phyloP scores from a whole-genome alignment of 2,329 filamentous ascomycete genomes.

The Fusarium sp. region DNA sequence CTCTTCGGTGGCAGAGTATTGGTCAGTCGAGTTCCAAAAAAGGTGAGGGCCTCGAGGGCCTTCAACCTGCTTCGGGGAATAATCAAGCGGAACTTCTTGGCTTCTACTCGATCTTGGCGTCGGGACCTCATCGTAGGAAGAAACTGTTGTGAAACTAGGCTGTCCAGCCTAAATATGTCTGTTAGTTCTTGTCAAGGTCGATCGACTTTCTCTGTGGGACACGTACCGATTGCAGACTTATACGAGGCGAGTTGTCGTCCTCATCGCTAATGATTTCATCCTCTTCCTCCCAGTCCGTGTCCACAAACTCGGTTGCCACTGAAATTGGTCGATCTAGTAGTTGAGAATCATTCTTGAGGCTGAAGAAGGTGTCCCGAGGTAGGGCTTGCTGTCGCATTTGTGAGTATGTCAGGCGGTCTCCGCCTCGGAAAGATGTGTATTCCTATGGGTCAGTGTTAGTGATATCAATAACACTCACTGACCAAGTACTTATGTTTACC shows the following conservation, averaged over 20 bases:
- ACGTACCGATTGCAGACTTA: slow-evolving; percentile 77
- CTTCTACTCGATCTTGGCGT: slow-evolving; percentile 76
- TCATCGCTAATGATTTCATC: slow-evolving; percentile 69
- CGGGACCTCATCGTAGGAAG: slow-evolving; percentile 82
- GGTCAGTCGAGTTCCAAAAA: slow-evolving; percentile 72
- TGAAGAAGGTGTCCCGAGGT: slow-evolving; percentile 68
- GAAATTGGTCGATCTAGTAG: slow-evolving; percentile 66
- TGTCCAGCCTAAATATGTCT: slow-evolving; percentile 65
- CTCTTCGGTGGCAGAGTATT: slow-evolving; percentile 49
- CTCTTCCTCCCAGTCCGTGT: slow-evolving; percentile 75
- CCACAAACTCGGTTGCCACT: slow-evolving; percentile 78
- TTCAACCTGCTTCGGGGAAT: slow-evolving; percentile 71
- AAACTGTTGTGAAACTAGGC: slow-evolving; percentile 84
- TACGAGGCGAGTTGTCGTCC: slow-evolving; percentile 71
- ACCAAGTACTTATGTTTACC: slow-evolving; percentile 41
- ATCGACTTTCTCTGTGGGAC: neutral
- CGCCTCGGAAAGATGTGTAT: slow-evolving; percentile 46
- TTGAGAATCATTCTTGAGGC: slow-evolving; percentile 59
- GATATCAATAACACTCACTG: neutral
- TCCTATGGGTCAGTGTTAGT: slow-evolving; percentile 42
- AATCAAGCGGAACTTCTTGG: slow-evolving; percentile 67
- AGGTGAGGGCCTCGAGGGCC: slow-evolving; percentile 88
- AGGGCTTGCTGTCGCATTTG: slow-evolving; percentile 63
- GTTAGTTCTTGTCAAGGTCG: slow-evolving; percentile 18
- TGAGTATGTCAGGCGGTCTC: slow-evolving; percentile 51